Conservation (phyloP, 2,329 filamentous ascomycete species). For the Knoxdaviesia proteae region DNA sequence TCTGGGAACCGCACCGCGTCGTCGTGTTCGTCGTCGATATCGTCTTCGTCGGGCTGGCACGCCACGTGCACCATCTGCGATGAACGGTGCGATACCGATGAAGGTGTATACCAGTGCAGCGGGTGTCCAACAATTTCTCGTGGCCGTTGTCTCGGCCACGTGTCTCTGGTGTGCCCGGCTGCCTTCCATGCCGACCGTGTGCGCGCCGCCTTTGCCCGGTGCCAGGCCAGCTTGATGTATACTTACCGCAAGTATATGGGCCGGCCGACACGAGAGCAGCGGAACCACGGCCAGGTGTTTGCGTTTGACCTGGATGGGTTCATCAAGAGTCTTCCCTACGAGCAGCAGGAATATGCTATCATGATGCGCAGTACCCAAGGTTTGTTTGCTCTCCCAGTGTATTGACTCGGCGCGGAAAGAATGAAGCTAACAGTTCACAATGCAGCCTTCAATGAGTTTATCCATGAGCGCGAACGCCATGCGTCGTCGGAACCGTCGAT, state of each 20-base stretch:
- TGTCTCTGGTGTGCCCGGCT: conserved; percentile 40
- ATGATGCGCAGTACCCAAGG: conserved; percentile 49
- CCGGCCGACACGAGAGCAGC: conserved; percentile 39
- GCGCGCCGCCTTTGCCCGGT: conserved; percentile 41
- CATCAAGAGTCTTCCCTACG: conserved; percentile 40
- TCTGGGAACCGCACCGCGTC: too few relatives aligned
- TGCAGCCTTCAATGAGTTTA: conserved; percentile 54
- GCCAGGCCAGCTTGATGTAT: conserved; percentile 43
- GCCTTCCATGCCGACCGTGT: conserved; percentile 42
- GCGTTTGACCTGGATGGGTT: conserved; percentile 46
- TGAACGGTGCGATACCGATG: conserved; percentile 46
- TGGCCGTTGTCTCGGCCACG: conserved; percentile 37
- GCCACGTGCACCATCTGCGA: conserved; percentile 52
- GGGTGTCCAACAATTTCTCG: conserved; percentile 39
- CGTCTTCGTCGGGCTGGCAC: conserved; percentile 19
- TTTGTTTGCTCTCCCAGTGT: conserved; percentile 13
- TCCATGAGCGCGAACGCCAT: conserved; percentile 56
- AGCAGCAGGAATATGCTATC: conserved; percentile 41
- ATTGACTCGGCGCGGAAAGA: not conserved
- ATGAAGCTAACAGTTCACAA: conserved; percentile 6
- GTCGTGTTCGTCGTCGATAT: too few relatives aligned
- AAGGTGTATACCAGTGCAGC: conserved; percentile 50
- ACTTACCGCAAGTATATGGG: conserved; percentile 43
- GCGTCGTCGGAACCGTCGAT: conserved; percentile 41
- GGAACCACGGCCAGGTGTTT: conserved; percentile 36